phyloP scores from a whole-genome alignment of 2,329 filamentous ascomycete species.

The Colletotrichum incanum region DNA sequence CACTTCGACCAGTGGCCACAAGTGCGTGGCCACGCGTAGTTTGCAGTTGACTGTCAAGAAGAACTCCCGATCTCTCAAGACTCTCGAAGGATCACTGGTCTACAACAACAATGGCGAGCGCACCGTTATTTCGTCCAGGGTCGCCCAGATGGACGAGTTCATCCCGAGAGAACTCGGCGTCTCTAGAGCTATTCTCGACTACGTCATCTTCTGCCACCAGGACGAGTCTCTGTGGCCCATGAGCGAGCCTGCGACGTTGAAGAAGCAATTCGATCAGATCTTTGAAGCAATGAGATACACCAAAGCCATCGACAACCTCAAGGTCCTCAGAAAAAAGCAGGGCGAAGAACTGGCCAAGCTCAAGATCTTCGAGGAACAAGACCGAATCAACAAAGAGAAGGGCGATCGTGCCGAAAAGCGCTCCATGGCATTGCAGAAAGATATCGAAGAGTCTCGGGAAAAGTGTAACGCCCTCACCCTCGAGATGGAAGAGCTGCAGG shows the following conservation, averaged over 20 bases:
- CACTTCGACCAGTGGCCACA: slow-evolving; percentile 81
- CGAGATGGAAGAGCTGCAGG: slow-evolving; percentile 74
- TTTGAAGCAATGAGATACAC: slow-evolving; percentile 98
- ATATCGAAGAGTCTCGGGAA: slow-evolving; percentile 74
- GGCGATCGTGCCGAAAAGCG: slow-evolving; percentile 81
- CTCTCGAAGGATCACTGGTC: slow-evolving; percentile 84
- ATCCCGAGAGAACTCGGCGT: slow-evolving; percentile 92
- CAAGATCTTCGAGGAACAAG: slow-evolving; percentile 82
- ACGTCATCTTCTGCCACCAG: slow-evolving; percentile 98
- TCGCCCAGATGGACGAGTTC: slow-evolving; percentile 85
- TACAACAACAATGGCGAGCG: slow-evolving; percentile 86
- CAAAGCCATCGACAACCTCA: slow-evolving; percentile 97
- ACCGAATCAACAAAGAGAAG: slow-evolving; percentile 88
- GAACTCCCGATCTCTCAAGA: slow-evolving; percentile 81
- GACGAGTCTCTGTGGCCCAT: slow-evolving; percentile 98
- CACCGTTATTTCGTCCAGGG: slow-evolving; percentile 82
- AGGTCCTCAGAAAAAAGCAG: slow-evolving; percentile 86
- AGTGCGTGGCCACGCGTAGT: slow-evolving; percentile 87
- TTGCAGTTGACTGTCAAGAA: slow-evolving; percentile 92
- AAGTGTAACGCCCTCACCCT: slow-evolving; percentile 71
- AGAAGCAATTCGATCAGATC: slow-evolving; percentile 97
- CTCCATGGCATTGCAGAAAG: slow-evolving; percentile 74
- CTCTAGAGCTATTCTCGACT: slow-evolving; percentile 89
- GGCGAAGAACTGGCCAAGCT: slow-evolving; percentile 81
- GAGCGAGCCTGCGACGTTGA: slow-evolving; percentile 87